These are phyloP conservation scores for Tuber melanosporum DNA, from an alignment of 495 filamentous ascomycete species.

Conservation along the genomic window DNA sequence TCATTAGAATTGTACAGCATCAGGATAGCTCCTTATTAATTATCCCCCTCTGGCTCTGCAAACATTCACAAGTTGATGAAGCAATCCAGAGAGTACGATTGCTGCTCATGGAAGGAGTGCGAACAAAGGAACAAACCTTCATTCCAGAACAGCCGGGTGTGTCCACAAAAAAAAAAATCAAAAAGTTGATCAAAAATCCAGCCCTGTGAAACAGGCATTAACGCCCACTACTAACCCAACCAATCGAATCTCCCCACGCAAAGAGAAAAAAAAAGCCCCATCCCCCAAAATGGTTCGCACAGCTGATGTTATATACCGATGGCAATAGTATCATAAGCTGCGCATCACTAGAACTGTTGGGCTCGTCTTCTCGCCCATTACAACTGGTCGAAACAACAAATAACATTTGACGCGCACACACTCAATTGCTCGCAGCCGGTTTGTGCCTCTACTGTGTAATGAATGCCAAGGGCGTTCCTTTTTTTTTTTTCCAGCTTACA, in stretches of 20 bases:
- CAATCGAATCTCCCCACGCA: neutral
- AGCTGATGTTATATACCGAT: neutral
- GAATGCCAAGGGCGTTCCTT: neutral
- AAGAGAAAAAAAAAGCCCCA: neutral
- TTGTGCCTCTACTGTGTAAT: neutral
- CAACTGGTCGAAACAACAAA: neutral
- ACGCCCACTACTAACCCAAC: neutral
- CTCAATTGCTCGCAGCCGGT: slow-evolving; percentile 6
- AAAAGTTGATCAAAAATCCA: neutral
- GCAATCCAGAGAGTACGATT: neutral
- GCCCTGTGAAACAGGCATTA: neutral
- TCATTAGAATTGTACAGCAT: neutral
- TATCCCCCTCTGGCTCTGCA: neutral
- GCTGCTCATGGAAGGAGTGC: neutral
- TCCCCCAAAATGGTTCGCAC: neutral
- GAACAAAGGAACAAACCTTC: neutral
- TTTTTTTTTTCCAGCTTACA: neutral
- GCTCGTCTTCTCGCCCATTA: neutral
- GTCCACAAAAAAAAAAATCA: neutral
- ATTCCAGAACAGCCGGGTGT: neutral
- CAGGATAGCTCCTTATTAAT: neutral
- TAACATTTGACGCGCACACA: slow-evolving; percentile 9
- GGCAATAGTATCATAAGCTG: neutral
- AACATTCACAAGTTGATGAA: neutral
- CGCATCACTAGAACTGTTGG: neutral